Evolutionary conservation across 2,329 filamentous ascomycete genomes (phyloP).

Genomic region (Pseudogymnoascus verrucosus): DNA sequence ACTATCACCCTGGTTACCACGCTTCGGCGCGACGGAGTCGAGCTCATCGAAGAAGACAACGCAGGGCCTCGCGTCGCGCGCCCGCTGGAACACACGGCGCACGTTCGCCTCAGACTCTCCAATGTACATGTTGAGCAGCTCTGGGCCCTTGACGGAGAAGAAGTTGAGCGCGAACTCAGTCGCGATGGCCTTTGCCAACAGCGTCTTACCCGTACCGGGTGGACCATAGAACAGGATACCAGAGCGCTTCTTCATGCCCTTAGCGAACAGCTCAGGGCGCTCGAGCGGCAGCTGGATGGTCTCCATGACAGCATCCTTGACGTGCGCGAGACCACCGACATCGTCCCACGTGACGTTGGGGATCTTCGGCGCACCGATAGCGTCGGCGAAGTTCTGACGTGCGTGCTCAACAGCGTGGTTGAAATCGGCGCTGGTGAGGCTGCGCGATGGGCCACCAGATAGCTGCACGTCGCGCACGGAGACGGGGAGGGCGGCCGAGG

Average conservation of each 20-base stretch:
- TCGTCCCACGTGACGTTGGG: slow-evolving; percentile 96
- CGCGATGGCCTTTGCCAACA: slow-evolving; percentile 88
- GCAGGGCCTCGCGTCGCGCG: slow-evolving; percentile 76
- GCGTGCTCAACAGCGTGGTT: slow-evolving; percentile 91
- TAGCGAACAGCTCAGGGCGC: slow-evolving; percentile 86
- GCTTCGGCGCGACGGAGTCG: slow-evolving; percentile 89
- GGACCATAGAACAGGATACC: slow-evolving; percentile 90
- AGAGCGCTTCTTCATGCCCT: slow-evolving; percentile 96
- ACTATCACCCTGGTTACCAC: slow-evolving; percentile 94
- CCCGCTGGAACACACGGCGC: slow-evolving; percentile 78
- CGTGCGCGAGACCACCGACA: slow-evolving; percentile 84
- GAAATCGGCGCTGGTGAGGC: slow-evolving; percentile 76
- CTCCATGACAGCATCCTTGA: slow-evolving; percentile 95
- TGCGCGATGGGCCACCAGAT: slow-evolving; percentile 71
- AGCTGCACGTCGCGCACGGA: slow-evolving; percentile 79
- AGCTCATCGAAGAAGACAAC: slow-evolving; percentile 92
- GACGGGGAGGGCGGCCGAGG: slow-evolving; percentile 30
- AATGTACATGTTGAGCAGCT: slow-evolving; percentile 93
- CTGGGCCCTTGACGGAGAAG: slow-evolving; percentile 87
- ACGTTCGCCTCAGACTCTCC: slow-evolving; percentile 92
- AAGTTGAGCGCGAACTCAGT: slow-evolving; percentile 93
- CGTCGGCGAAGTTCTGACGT: slow-evolving; percentile 94
- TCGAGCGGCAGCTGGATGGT: slow-evolving; percentile 92
- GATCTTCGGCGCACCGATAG: slow-evolving; percentile 95
- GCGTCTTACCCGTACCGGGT: slow-evolving; percentile 82